Evolutionary conservation across 2,329 filamentous ascomycete species (phyloP), one percentile per base, ranked within the genome.

Genomic region (Xylariales sp.): DNA sequence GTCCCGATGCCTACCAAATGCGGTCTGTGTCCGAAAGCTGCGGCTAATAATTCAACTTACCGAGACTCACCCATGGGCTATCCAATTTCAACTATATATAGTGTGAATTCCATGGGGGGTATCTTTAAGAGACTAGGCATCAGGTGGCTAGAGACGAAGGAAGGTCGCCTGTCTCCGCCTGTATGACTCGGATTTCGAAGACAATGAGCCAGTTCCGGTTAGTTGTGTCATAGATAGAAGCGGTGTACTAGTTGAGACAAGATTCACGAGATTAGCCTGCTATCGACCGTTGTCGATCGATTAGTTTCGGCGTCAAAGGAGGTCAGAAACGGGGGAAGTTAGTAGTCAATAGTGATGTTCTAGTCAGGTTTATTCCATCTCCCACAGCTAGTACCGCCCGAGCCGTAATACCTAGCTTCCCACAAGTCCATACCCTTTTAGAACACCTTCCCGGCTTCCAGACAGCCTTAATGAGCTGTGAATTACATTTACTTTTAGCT

Each of bases 181-280:
- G 48, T 36, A 49, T 63, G 23, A 34, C 34, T 63, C 48, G 48
- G 18, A 28, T 36, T 45, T 64, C 45, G 23, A 65, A 36, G 18
- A 23, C 6, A 49, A 41, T 30, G 5, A 36, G 49, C 23, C 8
- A 52, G n/a, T 14, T 39, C 62, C 18, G 39, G 39, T 56, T 39
- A 43, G 55, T 12, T 50, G 34, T 41, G n/a, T 41, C 50, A 36
- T 28, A 30, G 50, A 30, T 28, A 45, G 45, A 57, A 56, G 65
- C 65, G 56, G 65, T 64, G 55, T 64, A 28, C 50, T 28, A 12
- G 36, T 48, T 56, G 39, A 61, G 55, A 67, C 45, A 65, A n/a
- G 5, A 12, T 34, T 28, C 32, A 14, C 14, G 28, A 57, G 45
- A 48, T 45, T 39, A 1, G 41, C 32, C 49, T 18, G 28, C 12